These are phyloP conservation scores for Halenospora varia DNA, from an alignment of 495 filamentous ascomycete species.

Conservation along the genomic window DNA sequence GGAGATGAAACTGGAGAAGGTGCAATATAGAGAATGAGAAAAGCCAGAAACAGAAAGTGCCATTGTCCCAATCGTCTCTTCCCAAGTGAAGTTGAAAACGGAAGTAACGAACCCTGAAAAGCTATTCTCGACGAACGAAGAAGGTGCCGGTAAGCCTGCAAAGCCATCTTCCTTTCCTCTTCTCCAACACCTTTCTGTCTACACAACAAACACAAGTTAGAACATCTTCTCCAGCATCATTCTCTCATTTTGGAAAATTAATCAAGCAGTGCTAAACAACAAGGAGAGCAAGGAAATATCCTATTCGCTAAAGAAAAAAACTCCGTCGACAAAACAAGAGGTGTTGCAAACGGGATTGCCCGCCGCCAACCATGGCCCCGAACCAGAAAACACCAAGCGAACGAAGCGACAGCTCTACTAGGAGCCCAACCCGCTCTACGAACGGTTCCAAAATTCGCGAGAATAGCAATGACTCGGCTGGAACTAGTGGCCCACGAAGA, in stretches of 20 bases:
- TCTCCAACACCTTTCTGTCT: not conserved
- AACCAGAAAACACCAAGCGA: not conserved
- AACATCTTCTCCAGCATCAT: not conserved
- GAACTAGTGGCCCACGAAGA: too few species aligned
- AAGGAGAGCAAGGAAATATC: not conserved
- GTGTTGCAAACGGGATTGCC: too few species aligned
- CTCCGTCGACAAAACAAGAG: not conserved
- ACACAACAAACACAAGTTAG: not conserved
- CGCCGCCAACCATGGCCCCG: not conserved
- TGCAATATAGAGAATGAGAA: too few species aligned
- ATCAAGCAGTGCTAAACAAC: not conserved
- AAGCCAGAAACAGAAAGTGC: too few species aligned
- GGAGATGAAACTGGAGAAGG: too few species aligned
- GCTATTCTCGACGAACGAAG: slow-evolving; percentile 79
- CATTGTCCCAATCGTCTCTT: too few species aligned
- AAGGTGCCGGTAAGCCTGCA: slow-evolving; percentile 76
- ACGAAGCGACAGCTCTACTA: not conserved
- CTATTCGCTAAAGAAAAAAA: not conserved
- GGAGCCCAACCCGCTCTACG: too few species aligned
- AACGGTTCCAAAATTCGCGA: too few species aligned
- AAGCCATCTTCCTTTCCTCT: slow-evolving; percentile 46
- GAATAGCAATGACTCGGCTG: too few species aligned
- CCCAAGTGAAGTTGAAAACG: too few species aligned
- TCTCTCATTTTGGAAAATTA: not conserved
- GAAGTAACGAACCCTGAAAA: slow-evolving; percentile 62